Percentiles rank a stretch among this genome's conserved stretches.
Conservation (phyloP, 441 rosid species). For the Adansonia rubrostipa region DNA sequence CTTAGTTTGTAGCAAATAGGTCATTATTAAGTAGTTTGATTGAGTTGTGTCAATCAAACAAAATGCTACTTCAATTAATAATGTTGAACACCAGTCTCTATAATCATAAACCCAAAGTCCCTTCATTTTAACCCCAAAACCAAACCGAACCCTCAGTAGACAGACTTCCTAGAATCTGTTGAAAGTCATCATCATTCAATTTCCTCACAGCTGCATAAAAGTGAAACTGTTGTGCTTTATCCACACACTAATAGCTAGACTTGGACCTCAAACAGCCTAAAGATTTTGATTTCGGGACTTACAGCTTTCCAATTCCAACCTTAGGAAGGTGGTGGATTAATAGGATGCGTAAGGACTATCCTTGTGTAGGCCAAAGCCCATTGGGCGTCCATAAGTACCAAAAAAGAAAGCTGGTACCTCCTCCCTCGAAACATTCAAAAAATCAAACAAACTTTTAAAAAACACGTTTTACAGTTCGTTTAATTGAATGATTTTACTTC, state of each 20-base stretch:
- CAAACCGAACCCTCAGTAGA: background rate
- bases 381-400: background rate
- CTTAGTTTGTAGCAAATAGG: background rate
- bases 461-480: background rate
- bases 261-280: constrained; percentile 7
- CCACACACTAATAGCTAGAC: background rate
- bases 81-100: background rate
- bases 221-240: background rate
- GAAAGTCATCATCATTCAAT: background rate
- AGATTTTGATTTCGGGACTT: background rate
- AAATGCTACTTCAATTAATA: constrained; percentile 3
- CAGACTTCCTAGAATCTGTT: background rate
- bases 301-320: background rate
- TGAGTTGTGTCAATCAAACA: constrained; percentile 3
- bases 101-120: background rate
- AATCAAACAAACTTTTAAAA: background rate
- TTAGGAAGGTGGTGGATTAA: too few relatives aligned
- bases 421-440: background rate
- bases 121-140: constrained; percentile 3
- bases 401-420: background rate
- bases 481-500: constrained; percentile 3
- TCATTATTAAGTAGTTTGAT: background rate
- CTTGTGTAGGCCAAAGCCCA: background rate
- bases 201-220: background rate
- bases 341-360: background rate